Evolutionary conservation across 805 yeast species (phyloP), one percentile per base, ranked within the genome.

Genomic region (Barnettozyma populi): DNA sequence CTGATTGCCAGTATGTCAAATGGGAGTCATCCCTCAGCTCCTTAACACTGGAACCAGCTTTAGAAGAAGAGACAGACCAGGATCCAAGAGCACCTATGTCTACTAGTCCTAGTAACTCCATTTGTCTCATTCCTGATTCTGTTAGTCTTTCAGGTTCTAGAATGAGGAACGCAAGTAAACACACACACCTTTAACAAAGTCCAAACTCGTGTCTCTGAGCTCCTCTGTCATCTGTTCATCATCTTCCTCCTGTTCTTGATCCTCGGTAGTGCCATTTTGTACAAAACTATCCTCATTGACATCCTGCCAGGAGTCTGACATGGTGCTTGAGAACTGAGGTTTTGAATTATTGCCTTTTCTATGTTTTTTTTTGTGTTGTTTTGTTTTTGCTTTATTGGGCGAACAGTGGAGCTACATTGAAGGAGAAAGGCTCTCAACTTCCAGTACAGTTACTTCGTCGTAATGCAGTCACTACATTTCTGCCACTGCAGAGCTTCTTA

Each of bases 1-100:
- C 99, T 40, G 95, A 84, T 65, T 94, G 99, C 99, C 99, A 94
- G 63, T 73, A 92, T 1, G 81, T 68, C 25, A 75, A 72, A 0
- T 92, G 86, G 4, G 81, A 73, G 56, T 84, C 90, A 44, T 86
- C 87, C 27, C 94, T 69, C 7, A 92, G 70, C 56, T 83, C 83
- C n/a, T 68, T 68, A 19, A 88, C 73, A 0, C 94, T 94, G 56
- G 72, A 81, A 0, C 89, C 94, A 9, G 75, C 75, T 57, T 90
- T 92, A 57, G 47, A 68, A 0, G 96, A 84, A 1, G 96, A 86
- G 0, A 88, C 80, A 34, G 80, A 75, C 97, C 97, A 94, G 21
- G 82, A 74, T 0, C 95, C 98, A 18, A 85, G 69, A 16, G 82
- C 79, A 2, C 96, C 88, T 9, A 92, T 74, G 60, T 94, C 97